Evolutionary conservation across 208 protist genomes (phyloP), one percentile per base, ranked within the genome.

Genomic region (Wallacemonas collosoma): DNA sequence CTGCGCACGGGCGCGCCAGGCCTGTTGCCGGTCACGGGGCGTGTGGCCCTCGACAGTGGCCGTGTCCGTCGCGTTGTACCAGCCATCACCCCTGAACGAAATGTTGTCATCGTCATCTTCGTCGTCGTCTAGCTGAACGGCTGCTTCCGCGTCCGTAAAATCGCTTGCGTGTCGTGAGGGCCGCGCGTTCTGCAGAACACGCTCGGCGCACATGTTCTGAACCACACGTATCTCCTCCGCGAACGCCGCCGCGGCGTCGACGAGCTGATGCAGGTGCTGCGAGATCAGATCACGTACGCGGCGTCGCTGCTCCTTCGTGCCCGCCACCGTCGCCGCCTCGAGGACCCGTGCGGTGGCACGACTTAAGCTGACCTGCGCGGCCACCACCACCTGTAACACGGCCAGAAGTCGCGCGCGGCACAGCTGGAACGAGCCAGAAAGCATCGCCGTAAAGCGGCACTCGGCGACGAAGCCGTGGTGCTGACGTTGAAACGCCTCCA

Each of bases 391-490:
- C n/a, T 81, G 80, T 65, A 95, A 70, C 80, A 95, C 75, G 9
- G 73, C 81, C 39, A 78, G 80, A 44, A 95, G 51, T 45, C 85
- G 80, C 56, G 69, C 77, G 45, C 77, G 77, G 38, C 76, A 77
- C 12, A 67, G 56, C 14, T 72, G 69, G 65, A 95, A 93, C 44
- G 8, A 35, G 40, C 63, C 5, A 73, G 71, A 0, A 68, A 79
- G 60, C 86, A 79, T 81, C 11, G 83, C 85, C 56, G 83, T 79
- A 72, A 93, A 93, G 56, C 80, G 81, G 68, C 88, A 93, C 35
- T 85, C 77, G 44, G 78, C 58, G 63, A 95, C 39, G 68, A 93
- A 95, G n/a, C 14, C 60, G n/a, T 70, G 72, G 62, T 92, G 82
- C 64, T 85, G 84, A 11, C 54, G 63, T 4, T 81, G 85, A 71